These are phyloP conservation scores for Globisporangium camurandrum DNA, from an alignment of 352 stramenopile species.

Conservation along the genomic window DNA sequence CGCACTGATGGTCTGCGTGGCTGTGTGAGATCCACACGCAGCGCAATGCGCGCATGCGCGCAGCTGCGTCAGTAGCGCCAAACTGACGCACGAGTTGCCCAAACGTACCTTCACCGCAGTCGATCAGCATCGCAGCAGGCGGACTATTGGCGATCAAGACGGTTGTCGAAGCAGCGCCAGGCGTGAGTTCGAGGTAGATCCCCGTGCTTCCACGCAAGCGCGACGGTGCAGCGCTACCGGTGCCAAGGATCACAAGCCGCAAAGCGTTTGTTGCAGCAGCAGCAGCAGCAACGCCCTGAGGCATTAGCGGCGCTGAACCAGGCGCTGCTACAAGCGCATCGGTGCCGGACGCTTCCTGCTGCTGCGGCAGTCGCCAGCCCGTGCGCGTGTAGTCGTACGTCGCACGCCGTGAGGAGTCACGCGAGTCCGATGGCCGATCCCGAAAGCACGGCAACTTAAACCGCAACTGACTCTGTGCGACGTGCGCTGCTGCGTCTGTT, in stretches of 20 bases:
- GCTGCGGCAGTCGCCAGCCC: slow-evolving; percentile 24
- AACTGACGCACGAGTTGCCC: slow-evolving; percentile 86
- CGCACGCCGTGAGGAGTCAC: neutral
- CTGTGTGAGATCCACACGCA: slow-evolving; percentile 96
- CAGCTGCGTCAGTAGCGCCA: slow-evolving; percentile 19
- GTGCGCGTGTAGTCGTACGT: slow-evolving; percentile 33
- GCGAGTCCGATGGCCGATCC: slow-evolving; percentile 8
- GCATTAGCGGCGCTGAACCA: too few relatives aligned
- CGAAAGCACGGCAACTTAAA: slow-evolving; percentile 25
- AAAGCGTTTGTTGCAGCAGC: too few relatives aligned
- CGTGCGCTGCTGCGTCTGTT: slow-evolving; percentile 14
- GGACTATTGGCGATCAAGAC: neutral
- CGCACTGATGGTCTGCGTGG: slow-evolving; percentile 96
- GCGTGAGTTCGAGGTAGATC: slow-evolving; percentile 82
- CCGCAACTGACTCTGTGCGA: slow-evolving; percentile 51
- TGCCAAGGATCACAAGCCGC: slow-evolving; percentile 90
- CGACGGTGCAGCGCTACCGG: slow-evolving; percentile 92
- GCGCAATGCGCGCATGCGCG: slow-evolving; percentile 52
- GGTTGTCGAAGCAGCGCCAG: neutral
- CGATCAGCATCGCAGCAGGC: slow-evolving; percentile 77
- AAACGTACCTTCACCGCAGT: slow-evolving; percentile 93
- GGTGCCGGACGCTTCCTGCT: neutral
- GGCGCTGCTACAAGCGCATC: neutral
- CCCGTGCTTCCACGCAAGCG: slow-evolving; percentile 95
- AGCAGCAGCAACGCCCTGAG: too few relatives aligned